Conservation (phyloP, 306 rosid genomes). For the Purshia tridentata region DNA sequence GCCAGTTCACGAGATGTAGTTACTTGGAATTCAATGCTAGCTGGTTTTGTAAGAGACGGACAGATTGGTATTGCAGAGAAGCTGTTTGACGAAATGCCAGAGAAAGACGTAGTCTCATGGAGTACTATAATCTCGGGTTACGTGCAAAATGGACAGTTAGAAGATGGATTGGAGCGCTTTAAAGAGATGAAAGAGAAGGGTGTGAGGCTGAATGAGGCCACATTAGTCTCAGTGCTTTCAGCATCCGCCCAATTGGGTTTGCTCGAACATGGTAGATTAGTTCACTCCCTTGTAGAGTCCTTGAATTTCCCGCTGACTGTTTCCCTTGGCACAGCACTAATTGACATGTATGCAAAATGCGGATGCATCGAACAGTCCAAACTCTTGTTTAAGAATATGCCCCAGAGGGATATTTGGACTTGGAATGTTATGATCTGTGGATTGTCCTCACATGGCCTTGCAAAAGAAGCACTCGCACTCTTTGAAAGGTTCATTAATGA, state of each 20-base stretch:
- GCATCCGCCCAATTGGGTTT: conserved; percentile 66
- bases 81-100: conserved; percentile 65
- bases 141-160: conserved; percentile 57
- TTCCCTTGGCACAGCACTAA: conserved; percentile 57
- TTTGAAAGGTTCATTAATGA: conserved; percentile 48
- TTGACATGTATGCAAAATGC: conserved; percentile 88
- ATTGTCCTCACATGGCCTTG: conserved; percentile 63
- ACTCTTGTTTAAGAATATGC: conserved; percentile 49
- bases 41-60: conserved; percentile 46
- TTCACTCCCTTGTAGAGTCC: conserved; percentile 52
- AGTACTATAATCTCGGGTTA: conserved; percentile 71
- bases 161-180: conserved; percentile 62
- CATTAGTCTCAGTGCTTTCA: conserved; percentile 53
- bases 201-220: conserved; percentile 59
- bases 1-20: conserved; percentile 49
- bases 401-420: conserved; percentile 53
- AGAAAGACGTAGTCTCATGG: conserved; percentile 75
- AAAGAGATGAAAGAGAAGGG: conserved; percentile 46
- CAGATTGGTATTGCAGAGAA: conserved; percentile 49
- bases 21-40: conserved; percentile 72
- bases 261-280: conserved; percentile 51
- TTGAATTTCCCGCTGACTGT: conserved; percentile 46
- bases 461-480: conserved; percentile 49
- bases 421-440: conserved; percentile 89
- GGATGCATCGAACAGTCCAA: conserved; percentile 67